These are phyloP conservation scores for Coemansia sp. DNA, from an alignment of 192 early-diverging fungal genomes.

Conservation along the genomic window DNA sequence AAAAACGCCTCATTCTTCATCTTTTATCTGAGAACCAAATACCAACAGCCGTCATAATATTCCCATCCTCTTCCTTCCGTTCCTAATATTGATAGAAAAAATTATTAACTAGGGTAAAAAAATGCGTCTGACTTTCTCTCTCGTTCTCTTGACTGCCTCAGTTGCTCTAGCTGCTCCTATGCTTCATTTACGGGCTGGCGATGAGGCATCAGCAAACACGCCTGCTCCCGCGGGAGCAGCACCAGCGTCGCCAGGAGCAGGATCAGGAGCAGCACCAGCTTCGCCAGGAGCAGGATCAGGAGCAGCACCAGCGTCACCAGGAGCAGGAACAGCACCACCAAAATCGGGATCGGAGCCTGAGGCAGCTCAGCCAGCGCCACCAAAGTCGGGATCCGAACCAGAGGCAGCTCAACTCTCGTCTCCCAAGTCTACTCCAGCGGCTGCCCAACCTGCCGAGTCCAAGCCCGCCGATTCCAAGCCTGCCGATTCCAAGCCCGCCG, in stretches of 20 bases:
- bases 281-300: constrained; percentile 2
- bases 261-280: neutral
- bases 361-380: too few relatives aligned
- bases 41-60: neutral
- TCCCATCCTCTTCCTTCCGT: neutral
- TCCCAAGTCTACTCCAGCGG: neutral
- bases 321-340: too few relatives aligned
- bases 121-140: constrained; percentile 17
- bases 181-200: constrained; percentile 5
- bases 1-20: neutral
- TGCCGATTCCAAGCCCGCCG: neutral
- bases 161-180: constrained; percentile 17
- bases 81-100: neutral
- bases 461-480: too few relatives aligned
- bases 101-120: neutral
- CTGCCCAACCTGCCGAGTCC: neutral
- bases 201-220: neutral
- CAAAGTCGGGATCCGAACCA: too few relatives aligned
- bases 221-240: neutral
- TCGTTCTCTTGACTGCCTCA: constrained; percentile 10
- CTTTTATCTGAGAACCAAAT: neutral
- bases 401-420: too few relatives aligned
- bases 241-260: neutral
- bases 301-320: neutral
- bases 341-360: too few relatives aligned